Base-by-base conservation (phyloP, 2,329 filamentous ascomycete species). In the Sporothrix schenckii region DNA sequence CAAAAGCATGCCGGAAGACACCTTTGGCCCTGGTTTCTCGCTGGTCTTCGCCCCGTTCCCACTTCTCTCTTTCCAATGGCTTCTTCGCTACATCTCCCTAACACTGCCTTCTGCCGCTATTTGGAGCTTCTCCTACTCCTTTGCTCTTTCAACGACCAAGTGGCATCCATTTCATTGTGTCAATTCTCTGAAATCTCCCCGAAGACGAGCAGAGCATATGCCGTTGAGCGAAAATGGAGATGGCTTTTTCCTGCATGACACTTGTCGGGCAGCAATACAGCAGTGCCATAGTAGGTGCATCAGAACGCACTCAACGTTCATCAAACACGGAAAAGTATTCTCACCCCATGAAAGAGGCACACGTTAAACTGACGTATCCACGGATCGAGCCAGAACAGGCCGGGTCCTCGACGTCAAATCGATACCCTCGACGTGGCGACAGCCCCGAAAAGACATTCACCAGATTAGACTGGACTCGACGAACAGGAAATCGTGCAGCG, bases 211-310 rank as follows among this genome's bases (percentile, higher is more conserved):
- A 61, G 39, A 11, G 30, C 60, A 50, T 2, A 13, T 30, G 16
- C 41, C 60, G 41, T 50, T 50, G 60, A 50, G 60, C 60, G 24
- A 65, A n/a, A 49, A n/a, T 65, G 41, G 44, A 65, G 60, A 21
- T 44, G 30, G n/a, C 2, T 34, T 21, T 66, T 19, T 16, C 5
- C 61, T 52, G 61, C 61, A 52, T 66, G 61, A 34, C 27, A 50
- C 47, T 50, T 19, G 47, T 65, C 44, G 61, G 61, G 61, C 61
- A 66, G 61, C 61, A 66, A 66, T 66, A 66, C 61, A 66, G 61
- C 61, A 27, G 27, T 10, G 34, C 27, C 61, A 27, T 44, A n/a
- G 58, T 39, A 61, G 39, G n/a, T 9, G n/a, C 61, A 52, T 4
- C 61, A 66, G 27, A 65, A 50, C 60, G 44, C 41, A 50, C 41